A percentile compares a stretch with the other conserved stretches of the same genome.
These are phyloP conservation scores for Diaporthe citri DNA, from an alignment of 2,329 filamentous ascomycete species.

Conservation along the genomic window DNA sequence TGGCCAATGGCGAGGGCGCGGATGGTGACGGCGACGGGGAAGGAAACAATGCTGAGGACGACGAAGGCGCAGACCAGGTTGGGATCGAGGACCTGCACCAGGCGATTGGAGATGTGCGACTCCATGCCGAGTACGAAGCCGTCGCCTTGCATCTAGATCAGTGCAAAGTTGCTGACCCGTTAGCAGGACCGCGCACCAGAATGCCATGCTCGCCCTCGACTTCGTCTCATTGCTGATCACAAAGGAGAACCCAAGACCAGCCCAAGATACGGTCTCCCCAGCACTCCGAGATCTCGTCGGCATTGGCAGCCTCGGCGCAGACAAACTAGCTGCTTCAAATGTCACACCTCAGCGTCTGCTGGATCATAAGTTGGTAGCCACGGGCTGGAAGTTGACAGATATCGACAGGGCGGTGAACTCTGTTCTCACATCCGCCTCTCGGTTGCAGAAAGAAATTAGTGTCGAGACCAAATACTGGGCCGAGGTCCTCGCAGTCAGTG, in stretches of 20 bases:
- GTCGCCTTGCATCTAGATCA: background rate
- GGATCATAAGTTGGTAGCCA: slow-evolving; percentile 68
- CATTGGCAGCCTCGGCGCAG: slow-evolving; percentile 79
- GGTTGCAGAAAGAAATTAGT: slow-evolving; percentile 81
- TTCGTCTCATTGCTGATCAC: slow-evolving; percentile 86
- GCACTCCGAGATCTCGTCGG: slow-evolving; percentile 78
- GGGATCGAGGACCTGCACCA: slow-evolving; percentile 57
- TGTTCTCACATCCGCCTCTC: slow-evolving; percentile 77
- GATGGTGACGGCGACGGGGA: slow-evolving; percentile 57
- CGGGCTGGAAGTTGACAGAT: slow-evolving; percentile 83
- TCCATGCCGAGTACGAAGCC: slow-evolving; percentile 66
- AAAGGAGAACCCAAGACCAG: slow-evolving; percentile 81
- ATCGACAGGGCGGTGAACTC: slow-evolving; percentile 81
- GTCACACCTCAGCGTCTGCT: slow-evolving; percentile 66
- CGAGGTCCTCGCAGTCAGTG: slow-evolving; percentile 83
- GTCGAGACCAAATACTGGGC: slow-evolving; percentile 91
- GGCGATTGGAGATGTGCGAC: slow-evolving; percentile 70
- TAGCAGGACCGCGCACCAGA: slow-evolving; percentile 65
- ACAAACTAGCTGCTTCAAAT: slow-evolving; percentile 73
- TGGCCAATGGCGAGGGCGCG: slow-evolving; percentile 57
- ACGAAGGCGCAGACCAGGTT: slow-evolving; percentile 57
- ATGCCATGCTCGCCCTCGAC: slow-evolving; percentile 79
- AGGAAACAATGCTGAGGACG: slow-evolving; percentile 58
- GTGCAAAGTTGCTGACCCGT: slow-evolving; percentile 3
- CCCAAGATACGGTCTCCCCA: slow-evolving; percentile 77